Base-by-base conservation (phyloP, 208 protist species). In the Crithidia sp. region DNA sequence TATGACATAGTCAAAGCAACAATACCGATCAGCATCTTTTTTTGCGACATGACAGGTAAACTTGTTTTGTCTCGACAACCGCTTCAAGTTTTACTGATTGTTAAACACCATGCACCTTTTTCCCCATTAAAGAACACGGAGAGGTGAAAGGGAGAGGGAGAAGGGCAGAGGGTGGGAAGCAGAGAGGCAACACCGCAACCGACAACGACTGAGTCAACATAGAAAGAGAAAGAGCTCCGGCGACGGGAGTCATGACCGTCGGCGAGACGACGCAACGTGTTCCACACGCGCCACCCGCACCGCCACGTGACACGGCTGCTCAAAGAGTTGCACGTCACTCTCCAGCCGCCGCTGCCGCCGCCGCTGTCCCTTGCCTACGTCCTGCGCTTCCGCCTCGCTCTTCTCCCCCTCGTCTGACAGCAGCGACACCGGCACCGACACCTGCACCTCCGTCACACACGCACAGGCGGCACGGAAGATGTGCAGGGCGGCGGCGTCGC, bases 391-490 rank as follows among this genome's bases (percentile, higher is more conserved):
- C 7, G 2, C 39, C 9, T 7, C 65, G 14, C 17, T 50, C 19
- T 13, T 17, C 16, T 63, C 47, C 17, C 67, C 67, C 7, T 5
- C 55, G 17, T 44, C 36, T 0, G 39, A 28, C 14, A 68, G 7
- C 4, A 36, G 45, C 43, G 68, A 40, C 39, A 72, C 5, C 37
- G 74, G 74, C 37, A 79, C 5, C n/a, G 52, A 50, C 41, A 74
- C 63, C 4, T 49, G 17, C 12, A 72, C 52, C 45, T 71, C 41
- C 39, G 52, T 49, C 8, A 79, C 67, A 28, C 73, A 79, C 13
- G 78, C 73, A 53, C 78, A 83, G 17, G 78, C 68, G 41, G 78
- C 71, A 41, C 78, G 78, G 7, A 78, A 49, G 8, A 79, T 4
- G 19, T 83, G 45, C 65, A 57, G 63, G n/a, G 63, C 78, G 7